These are phyloP conservation scores for Herpetomonas samuelpessoai DNA, from an alignment of 208 protist genomes.

Conservation along the genomic window DNA sequence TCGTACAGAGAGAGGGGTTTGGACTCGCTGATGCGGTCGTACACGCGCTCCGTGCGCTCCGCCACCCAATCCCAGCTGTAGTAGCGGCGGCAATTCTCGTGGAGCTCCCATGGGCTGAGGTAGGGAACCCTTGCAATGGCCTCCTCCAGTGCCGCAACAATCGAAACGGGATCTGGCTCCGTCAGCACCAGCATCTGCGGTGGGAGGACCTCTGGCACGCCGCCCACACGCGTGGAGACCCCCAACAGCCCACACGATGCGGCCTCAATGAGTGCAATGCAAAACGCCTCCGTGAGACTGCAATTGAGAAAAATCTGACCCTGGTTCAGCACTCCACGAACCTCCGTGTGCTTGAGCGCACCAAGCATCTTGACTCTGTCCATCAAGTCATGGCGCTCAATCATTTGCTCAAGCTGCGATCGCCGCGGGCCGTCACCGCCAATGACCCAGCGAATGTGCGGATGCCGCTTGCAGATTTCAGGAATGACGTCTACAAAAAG, in stretches of 20 bases:
- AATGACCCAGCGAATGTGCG: constrained; percentile 95
- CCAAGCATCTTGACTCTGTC: constrained; percentile 96
- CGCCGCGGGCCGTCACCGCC: constrained; percentile 97
- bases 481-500: constrained; percentile 96
- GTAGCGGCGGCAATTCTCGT: constrained; percentile 88
- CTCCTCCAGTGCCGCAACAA: constrained; percentile 65
- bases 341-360: constrained; percentile 89
- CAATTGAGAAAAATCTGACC: constrained; percentile 99
- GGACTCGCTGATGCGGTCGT: constrained; percentile 79
- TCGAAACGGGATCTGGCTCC: constrained; percentile 83
- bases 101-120: constrained; percentile 80
- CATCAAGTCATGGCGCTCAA: constrained; percentile 95
- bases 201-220: constrained; percentile 97
- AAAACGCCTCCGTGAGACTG: constrained; percentile 98
- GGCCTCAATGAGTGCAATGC: constrained; percentile 98
- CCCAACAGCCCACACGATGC: constrained; percentile 93
- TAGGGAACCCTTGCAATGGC: constrained; percentile 72
- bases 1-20: constrained; percentile 69
- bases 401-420: constrained; percentile 96
- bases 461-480: constrained; percentile 91
- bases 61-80: constrained; percentile 96
- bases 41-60: constrained; percentile 93
- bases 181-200: constrained; percentile 92
- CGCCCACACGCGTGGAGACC: constrained; percentile 97
- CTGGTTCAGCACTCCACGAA: constrained; percentile 88